Evolutionary conservation across 768 basidiomycete genomes (phyloP), one percentile per base, ranked within the genome.

Genomic region (Gloeopeniophorella convolvens): DNA sequence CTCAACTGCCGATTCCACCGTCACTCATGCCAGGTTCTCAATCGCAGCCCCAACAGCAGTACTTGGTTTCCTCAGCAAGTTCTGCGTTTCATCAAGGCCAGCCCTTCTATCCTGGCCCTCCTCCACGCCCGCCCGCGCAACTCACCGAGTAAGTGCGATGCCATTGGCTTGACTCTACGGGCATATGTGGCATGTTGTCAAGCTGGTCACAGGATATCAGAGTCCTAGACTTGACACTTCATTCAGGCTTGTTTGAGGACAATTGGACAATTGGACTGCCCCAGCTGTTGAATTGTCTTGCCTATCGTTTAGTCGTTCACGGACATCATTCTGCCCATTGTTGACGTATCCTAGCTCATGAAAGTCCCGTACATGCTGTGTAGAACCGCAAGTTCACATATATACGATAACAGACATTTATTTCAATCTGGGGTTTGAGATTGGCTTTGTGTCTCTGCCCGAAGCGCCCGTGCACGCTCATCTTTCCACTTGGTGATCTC

Each of bases 401-500:
- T 48, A 53, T 54, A 30, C 4, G 23, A 28, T 20, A 47, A 33
- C 45, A 52, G 36, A 57, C 48, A 54, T 52, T 47, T 55, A 59
- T 50, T 42, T 30, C 35, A 13, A 15, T 15, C 23, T 33, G 28
- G 44, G 31, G 20, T 16, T 11, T 40, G 45, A 21, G 33, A 42
- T 57, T 28, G 21, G 16, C 15, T 46, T 46, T 33, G 20, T 40
- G 41, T 33, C 16, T 18, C 20, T 11, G 10, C 13, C 5, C n/a
- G 20, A 21, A 9, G 45, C 15, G 41, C 52, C 18, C 11, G 15
- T 18, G 65, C 60, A 55, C 65, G 68, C 57, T 73, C 70, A 48
- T 70, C 76, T 62, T 77, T 83, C 90, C 90, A 94, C 63, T 79
- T 81, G 27, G 79, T 72, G 27, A 93, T 92, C 55, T 86, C 89